Evolutionary conservation across 1,284 basidiomycete species (phyloP).

Genomic region (Grifola frondosa): DNA sequence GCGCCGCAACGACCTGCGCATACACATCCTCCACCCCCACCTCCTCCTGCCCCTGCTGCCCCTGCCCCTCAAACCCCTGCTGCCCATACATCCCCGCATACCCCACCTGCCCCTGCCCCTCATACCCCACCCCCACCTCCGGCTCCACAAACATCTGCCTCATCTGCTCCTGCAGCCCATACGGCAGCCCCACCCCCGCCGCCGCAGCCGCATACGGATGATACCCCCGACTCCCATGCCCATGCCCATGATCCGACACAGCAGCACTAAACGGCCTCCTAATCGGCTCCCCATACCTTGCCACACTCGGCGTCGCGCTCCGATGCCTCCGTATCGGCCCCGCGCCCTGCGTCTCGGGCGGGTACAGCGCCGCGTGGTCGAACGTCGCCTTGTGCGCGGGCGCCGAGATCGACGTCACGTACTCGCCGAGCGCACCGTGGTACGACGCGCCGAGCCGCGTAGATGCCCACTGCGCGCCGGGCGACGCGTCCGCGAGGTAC

Average conservation of each 20-base stretch:
- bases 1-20: constrained; percentile 7
- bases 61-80: constrained; percentile 19
- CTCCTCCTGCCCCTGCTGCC: constrained; percentile 10
- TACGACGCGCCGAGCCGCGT: constrained; percentile 18
- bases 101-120: constrained; percentile 7
- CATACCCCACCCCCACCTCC: constrained; percentile 18
- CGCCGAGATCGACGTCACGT: constrained; percentile 52
- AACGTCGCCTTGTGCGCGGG: constrained; percentile 68
- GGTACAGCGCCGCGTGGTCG: constrained; percentile 54
- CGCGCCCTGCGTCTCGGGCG: constrained; percentile 38
- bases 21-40: constrained; percentile 4
- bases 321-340: constrained; percentile 68
- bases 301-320: constrained; percentile 69
- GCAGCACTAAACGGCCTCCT: constrained; percentile 51
- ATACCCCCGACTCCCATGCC: constrained; percentile 36
- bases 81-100: constrained; percentile 4
- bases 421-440: constrained; percentile 19
- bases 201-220: constrained; percentile 51
- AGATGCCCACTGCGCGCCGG: constrained; percentile 1
- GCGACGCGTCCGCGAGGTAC: constrained; percentile 10
- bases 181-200: constrained; percentile 5
- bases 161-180: constrained; percentile 32
- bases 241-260: constrained; percentile 34
- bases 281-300: constrained; percentile 47
- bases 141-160: constrained; percentile 32